These are phyloP conservation scores for Ehretia macrophylla DNA, from an alignment of 257 asterid genomes.

Conservation along the genomic window DNA sequence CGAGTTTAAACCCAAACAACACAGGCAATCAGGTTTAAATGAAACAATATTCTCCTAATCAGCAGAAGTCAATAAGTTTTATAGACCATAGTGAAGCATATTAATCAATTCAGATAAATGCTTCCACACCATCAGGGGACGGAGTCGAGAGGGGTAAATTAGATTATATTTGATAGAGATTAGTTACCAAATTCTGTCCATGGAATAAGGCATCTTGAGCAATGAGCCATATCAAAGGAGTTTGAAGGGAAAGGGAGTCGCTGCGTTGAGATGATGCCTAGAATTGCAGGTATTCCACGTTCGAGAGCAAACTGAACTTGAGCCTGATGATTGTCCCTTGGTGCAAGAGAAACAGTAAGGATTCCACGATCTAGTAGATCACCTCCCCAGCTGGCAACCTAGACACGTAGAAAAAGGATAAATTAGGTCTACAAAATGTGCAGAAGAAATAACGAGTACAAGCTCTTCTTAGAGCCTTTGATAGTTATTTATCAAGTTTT, in stretches of 20 bases:
- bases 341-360: slow-evolving; percentile 89
- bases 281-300: slow-evolving; percentile 95
- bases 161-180: not conserved
- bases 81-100: no score
- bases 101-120: no score
- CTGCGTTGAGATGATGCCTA: slow-evolving; percentile 94
- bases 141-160: no score
- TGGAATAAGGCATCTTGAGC: slow-evolving; percentile 99
- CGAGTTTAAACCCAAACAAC: no score
- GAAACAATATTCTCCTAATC: no score
- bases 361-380: slow-evolving; percentile 89
- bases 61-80: no score
- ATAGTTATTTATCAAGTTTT: no score
- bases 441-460: no score
- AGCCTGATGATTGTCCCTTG: slow-evolving; percentile 96
- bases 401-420: not conserved
- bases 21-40: no score
- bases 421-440: not conserved
- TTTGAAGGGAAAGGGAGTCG: slow-evolving; percentile 96
- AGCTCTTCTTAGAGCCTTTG: not conserved
- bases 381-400: slow-evolving; percentile 99
- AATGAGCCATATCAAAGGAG: slow-evolving; percentile 98
- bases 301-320: slow-evolving; percentile 99
- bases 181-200: slow-evolving; percentile 95
- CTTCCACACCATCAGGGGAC: no score